Base-by-base conservation (phyloP, 805 yeast species). In the Zygoascus bituminiphila region DNA sequence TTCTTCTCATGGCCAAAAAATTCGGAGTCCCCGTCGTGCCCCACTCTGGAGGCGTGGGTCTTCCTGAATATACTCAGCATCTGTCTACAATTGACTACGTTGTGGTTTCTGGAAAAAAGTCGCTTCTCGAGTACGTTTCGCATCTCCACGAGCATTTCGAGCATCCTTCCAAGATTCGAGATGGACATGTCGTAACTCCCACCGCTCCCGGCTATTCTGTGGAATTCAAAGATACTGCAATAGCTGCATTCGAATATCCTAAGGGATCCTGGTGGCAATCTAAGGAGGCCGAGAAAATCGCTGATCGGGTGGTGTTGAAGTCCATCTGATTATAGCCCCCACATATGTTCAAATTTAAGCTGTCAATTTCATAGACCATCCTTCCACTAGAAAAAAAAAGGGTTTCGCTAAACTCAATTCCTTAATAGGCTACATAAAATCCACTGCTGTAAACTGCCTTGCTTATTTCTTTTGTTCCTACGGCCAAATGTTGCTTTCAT, bases 11-110 rank as follows among this genome's bases (percentile, higher is more conserved):
- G 56, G 68, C 68, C 22, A 62, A 63, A 53, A 64, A 63, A 49
- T 64, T 55, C 49, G 54, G 53, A 12, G 58, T 64, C 17, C 68
- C 65, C 35, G 59, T 64, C 21, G 64, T 64, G 4, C 68, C 68
- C n/a, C 68, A 64, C 43, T 62, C 66, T 38, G 68, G 68, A 22
- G 68, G 68, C 14, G 65, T 64, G 35, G 68, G 68, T 4, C 54
- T 64, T 8, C 66, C 67, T 3, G 68, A 64, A 50, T 64, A 64
- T 55, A 64, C 68, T 17, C 66, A 61, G 51, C 68, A 64, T 51
- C 50, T 64, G 38, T 53, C 68, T 19, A 62, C 66, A n/a, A 62
- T 64, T 37, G 63, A 64, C 52, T 64, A 62, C 46, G 47, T 64
- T 17, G 42, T 46, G 8, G 62, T 64, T 9, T 51, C 62, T 15